Evolutionary conservation across 345 rosid genomes (phyloP).

Genomic region (Ailanthus altissimus): DNA sequence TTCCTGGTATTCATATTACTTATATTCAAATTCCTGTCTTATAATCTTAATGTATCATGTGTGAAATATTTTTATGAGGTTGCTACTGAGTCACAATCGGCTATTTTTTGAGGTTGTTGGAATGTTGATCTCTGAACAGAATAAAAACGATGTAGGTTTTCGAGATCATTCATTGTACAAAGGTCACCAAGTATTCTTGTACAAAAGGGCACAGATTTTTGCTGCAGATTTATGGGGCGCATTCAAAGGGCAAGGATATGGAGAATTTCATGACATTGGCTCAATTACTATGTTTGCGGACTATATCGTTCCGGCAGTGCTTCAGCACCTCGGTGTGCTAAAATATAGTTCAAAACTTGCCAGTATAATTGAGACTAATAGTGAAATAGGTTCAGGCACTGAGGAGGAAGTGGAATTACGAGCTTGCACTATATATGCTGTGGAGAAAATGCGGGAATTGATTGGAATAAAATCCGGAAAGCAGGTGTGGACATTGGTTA

Average conservation of each 20-base stretch:
- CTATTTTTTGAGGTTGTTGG: slow-evolving; percentile 3
- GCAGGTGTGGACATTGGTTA: slow-evolving; percentile 45
- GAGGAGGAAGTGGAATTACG: slow-evolving; percentile 85
- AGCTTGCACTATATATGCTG: slow-evolving; percentile 81
- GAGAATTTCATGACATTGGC: slow-evolving; percentile 64
- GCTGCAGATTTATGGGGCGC: slow-evolving; percentile 82
- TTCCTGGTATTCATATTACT: slow-evolving; percentile 52
- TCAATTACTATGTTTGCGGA: slow-evolving; percentile 82
- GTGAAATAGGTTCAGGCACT: slow-evolving; percentile 65
- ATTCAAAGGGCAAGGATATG: slow-evolving; percentile 73
- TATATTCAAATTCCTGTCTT: not conserved
- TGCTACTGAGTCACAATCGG: not conserved
- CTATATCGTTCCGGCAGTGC: slow-evolving; percentile 79
- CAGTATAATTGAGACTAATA: slow-evolving; percentile 41
- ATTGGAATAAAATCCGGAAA: slow-evolving; percentile 54
- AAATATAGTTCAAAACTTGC: slow-evolving; percentile 60
- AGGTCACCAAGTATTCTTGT: slow-evolving; percentile 75
- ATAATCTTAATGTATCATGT: not conserved
- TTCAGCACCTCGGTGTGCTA: slow-evolving; percentile 71
- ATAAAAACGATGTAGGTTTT: slow-evolving; percentile 47
- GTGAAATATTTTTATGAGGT: not conserved
- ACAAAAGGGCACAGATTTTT: slow-evolving; percentile 85
- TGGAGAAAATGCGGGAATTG: slow-evolving; percentile 75
- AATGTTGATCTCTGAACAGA: slow-evolving; percentile 14
- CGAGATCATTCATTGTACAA: slow-evolving; percentile 75